Percentiles rank a stretch among this genome's conserved stretches.
Conservation (phyloP, 192 early-diverging fungal genomes). For the Rhizoclosmatium sp. region DNA sequence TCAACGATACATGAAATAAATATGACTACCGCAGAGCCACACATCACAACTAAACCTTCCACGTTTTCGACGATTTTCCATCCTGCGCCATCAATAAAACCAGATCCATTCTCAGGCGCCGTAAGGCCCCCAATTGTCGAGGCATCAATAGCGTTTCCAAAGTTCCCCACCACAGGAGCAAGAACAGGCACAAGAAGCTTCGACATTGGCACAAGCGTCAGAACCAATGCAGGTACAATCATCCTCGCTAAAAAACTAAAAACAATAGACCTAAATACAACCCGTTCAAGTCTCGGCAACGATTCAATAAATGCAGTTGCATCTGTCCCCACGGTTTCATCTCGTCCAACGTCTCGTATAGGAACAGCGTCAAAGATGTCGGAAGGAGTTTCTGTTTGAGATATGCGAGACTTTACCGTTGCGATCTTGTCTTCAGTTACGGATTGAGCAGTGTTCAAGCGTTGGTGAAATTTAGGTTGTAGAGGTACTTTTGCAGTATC, state of each 20-base stretch:
- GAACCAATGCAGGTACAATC: neutral
- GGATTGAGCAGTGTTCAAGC: neutral
- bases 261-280: neutral
- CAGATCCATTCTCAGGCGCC: neutral
- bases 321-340: too few relatives aligned
- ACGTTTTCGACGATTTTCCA: slow-evolving; percentile 13
- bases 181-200: neutral
- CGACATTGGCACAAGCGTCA: neutral
- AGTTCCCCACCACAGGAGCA: slow-evolving; percentile 2
- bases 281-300: neutral
- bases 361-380: slow-evolving; percentile 1
- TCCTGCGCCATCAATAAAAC: slow-evolving; percentile 9
- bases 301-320: too few relatives aligned
- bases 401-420: neutral
- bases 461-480: neutral
- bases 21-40: neutral
- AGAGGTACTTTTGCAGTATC: neutral
- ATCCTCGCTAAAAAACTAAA: neutral
- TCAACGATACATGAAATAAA: neutral
- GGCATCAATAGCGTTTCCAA: slow-evolving; percentile 18
- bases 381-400: neutral
- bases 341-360: neutral
- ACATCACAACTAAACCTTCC: neutral
- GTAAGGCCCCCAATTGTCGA: neutral
- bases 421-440: slow-evolving; percentile 12